phyloP scores from a whole-genome alignment of 495 filamentous ascomycete genomes.

The Penicillium turbatum region DNA sequence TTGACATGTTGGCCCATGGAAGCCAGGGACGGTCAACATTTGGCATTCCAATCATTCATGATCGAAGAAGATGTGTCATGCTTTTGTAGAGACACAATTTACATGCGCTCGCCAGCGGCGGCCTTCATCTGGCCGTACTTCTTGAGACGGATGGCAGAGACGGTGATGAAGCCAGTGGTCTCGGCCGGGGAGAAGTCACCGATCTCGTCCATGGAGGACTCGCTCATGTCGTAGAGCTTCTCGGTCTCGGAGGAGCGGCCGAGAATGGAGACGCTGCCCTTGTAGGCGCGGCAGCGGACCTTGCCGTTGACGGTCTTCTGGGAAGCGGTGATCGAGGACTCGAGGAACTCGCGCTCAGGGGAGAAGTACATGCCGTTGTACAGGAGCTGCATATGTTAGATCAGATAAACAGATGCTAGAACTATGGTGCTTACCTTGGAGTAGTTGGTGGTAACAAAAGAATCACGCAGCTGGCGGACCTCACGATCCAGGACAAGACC shows the following conservation, averaged over 20 bases:
- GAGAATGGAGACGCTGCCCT: conserved; percentile 69
- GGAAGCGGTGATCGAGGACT: conserved; percentile 64
- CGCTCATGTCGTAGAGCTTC: conserved; percentile 80
- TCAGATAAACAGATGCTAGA: neutral
- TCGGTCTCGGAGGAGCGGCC: conserved; percentile 71
- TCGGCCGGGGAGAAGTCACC: conserved; percentile 72
- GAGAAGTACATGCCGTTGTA: conserved; percentile 79
- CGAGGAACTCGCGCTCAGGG: conserved; percentile 73
- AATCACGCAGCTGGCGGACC: conserved; percentile 80
- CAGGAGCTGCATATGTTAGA: conserved; percentile 39
- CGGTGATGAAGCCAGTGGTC: conserved; percentile 74
- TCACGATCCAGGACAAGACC: conserved; percentile 80
- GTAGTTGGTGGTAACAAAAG: conserved; percentile 69
- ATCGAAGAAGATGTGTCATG: conserved; percentile 5
- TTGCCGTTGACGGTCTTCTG: conserved; percentile 69
- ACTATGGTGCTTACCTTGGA: conserved; percentile 42
- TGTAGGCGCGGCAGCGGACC: conserved; percentile 70
- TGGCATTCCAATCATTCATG: conserved; percentile 13
- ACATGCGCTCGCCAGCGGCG: conserved; percentile 50
- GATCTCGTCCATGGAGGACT: conserved; percentile 85
- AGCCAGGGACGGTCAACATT: conserved; percentile 27
- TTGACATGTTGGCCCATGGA: conserved; percentile 5
- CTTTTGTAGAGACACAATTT: conserved; percentile 6
- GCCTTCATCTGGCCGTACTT: conserved; percentile 76
- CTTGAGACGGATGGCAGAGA: conserved; percentile 82